Base-by-base conservation (phyloP, 371 early-diverging fungal species). In the Mucor irregularis region DNA sequence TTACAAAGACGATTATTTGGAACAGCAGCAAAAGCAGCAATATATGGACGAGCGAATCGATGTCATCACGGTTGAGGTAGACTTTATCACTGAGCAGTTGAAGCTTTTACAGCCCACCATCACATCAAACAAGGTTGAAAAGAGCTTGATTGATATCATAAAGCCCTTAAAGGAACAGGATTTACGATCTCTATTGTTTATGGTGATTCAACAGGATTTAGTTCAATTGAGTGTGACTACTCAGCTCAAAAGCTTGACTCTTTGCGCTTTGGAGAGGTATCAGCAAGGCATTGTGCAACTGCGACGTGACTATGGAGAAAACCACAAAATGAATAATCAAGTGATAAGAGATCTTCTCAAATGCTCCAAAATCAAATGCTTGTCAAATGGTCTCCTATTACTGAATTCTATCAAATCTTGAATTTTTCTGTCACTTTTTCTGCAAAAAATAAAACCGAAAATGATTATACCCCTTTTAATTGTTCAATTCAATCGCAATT, bases 1-100 rank as follows among this genome's bases (percentile, higher is more conserved):
- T 22, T 60, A 60, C 13, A 26, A 60, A 28, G 80, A 89, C 3
- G 71, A 34, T 29, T 71, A 38, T 21, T 43, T 76, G 47, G 42
- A 52, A 9, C 57, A 56, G 28, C 69, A 80, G 0, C 61, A 75
- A 5, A 65, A 71, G 29, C 74, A 71, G 11, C 72, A 71, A 40
- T 89, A 90, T 66, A 88, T 91, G 89, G 90, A 92, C 51, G 92
- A 91, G 44, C 82, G 91, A 6, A 78, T 95, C 17, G 85, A 67
- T 33, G 49, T 52, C 0, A 71, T 73, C n/a, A 73, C 66, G 0
- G 14, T 63, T 7, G 62, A 71, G 34, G 42, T 66, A 2, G 73
- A 76, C 33, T 56, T 51, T 10, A 25, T 70, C 6, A 54, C 56
- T 11, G 58, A 66, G 21, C 60, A 57, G 9, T 55, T 68, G 3